Conservation (phyloP, 371 early-diverging fungal species). For the Syncephalastrum racemosum region DNA sequence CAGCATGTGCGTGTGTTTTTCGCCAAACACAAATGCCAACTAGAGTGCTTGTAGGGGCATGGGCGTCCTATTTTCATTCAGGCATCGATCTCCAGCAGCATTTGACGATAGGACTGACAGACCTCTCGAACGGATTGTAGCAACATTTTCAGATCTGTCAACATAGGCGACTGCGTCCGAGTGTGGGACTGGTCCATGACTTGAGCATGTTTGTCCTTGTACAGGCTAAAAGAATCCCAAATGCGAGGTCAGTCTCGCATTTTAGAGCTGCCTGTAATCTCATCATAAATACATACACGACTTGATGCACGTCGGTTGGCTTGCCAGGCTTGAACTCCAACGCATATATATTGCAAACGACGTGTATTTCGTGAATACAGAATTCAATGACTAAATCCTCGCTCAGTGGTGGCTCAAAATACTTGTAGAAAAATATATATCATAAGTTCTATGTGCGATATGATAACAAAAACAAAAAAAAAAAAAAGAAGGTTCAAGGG, state of each 20-base stretch:
- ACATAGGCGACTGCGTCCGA: conserved; percentile 45
- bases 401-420: conserved; percentile 41
- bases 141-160: conserved; percentile 34
- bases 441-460: neutral
- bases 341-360: conserved; percentile 39
- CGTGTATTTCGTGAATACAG: conserved; percentile 34
- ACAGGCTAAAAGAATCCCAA: conserved; percentile 21
- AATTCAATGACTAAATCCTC: conserved; percentile 48
- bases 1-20: no score
- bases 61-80: neutral
- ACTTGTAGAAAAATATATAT: conserved; percentile 14
- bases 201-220: conserved; percentile 42
- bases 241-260: neutral
- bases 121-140: conserved; percentile 26
- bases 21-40: no score
- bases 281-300: no score
- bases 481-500: neutral
- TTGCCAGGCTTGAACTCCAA: conserved; percentile 25
- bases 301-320: no score
- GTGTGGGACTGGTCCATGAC: conserved; percentile 34
- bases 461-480: neutral
- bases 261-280: no score
- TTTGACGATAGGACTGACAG: conserved; percentile 35
- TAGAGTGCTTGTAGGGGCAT: conserved; percentile 1
- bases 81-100: conserved; percentile 31